A percentile compares a stretch with the other conserved stretches of the same genome.
phyloP scores from a whole-genome alignment of 2,329 filamentous ascomycete species.

The Sclerotinia spermophila region DNA sequence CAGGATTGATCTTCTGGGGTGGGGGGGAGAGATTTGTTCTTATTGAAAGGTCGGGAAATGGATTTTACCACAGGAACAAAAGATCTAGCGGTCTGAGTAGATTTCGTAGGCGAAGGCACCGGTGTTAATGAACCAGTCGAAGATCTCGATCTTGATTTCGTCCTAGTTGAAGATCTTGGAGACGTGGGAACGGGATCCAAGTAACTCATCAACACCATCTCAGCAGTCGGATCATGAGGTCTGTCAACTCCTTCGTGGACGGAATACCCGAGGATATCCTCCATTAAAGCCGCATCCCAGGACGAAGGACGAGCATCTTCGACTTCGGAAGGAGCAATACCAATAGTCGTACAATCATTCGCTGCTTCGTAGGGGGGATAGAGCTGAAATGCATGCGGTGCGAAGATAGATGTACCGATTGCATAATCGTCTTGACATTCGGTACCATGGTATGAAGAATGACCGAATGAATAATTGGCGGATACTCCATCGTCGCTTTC shows the following conservation, averaged over 20 bases:
- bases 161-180: too few species aligned
- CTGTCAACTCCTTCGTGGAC: background rate
- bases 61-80: background rate
- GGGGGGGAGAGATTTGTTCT: background rate
- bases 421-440: slow-evolving; percentile 10
- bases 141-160: background rate
- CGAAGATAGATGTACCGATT: background rate
- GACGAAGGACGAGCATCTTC: background rate
- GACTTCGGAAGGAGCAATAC: background rate
- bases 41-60: background rate
- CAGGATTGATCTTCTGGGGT: background rate
- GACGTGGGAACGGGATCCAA: background rate
- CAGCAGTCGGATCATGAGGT: background rate
- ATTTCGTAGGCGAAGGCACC: background rate
- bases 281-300: background rate
- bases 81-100: background rate
- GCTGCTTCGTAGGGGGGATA: background rate
- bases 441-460: slow-evolving; percentile 5
- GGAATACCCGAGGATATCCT: background rate
- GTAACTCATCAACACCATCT: background rate
- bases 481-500: background rate
- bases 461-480: background rate
- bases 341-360: background rate
- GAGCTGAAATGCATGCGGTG: background rate
- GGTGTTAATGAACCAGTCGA: background rate